Base-by-base conservation (phyloP, 495 filamentous ascomycete genomes). In the Tuber umbilicatum region DNA sequence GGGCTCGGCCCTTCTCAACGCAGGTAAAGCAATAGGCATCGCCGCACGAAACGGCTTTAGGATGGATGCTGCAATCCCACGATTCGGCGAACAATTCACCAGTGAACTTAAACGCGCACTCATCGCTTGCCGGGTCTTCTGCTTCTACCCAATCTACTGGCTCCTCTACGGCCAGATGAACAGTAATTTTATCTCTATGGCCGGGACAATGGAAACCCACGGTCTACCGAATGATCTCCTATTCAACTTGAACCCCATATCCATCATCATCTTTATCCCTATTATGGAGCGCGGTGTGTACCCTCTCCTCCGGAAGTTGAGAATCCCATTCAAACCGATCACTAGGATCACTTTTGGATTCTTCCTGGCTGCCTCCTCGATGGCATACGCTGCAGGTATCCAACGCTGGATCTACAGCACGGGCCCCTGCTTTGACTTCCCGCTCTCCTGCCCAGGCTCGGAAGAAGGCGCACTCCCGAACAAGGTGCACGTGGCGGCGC, bases 121-220 rank as follows among this genome's bases (percentile, higher is more conserved):
- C 81, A 84, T 90, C 79, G 88, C 88, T 27, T 87, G 86, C 12
- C 86, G 86, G 41, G 81, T 82, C 43, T 87, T 87, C 83, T 85
- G 87, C 76, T 92, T 90, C 85, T 90, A 89, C 82, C 91, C 91
- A 47, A 86, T 93, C 55, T 92, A 90, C 83, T 91, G 88, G 85
- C 85, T 92, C 68, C 84, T 87, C 23, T 89, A 89, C 78, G 86
- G 87, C 73, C 87, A 89, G 78, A 86, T 82, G 74, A 75, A 74
- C 21, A 84, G 80, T n/a, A 88, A 88, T 68, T 79, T 88, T 42
- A 85, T 89, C 73, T 88, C 88, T 0, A 88, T 89, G 78, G 87
- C 87, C 17, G 85, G 83, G 5, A 84, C 86, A 43, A 89, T 88
- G 86, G 75, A 84, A 39, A 83, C 83, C 35, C 76, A 85, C 71